Percentiles rank a stretch among this genome's conserved stretches.
Evolutionary conservation across 78 protist species (phyloP).

Genomic region (Dictyostelium brefeldianum): DNA sequence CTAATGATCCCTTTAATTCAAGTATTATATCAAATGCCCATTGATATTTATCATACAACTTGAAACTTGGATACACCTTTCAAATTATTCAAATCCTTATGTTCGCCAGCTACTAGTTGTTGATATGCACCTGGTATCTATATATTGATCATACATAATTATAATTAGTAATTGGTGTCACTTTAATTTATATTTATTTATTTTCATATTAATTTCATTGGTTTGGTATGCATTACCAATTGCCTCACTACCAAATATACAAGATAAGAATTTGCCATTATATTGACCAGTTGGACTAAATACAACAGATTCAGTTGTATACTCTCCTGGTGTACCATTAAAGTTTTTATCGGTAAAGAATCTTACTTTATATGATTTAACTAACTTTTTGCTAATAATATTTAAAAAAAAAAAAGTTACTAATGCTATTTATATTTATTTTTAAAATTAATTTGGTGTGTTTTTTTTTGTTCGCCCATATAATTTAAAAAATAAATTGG

Average conservation of each 20-base stretch:
- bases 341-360: slow-evolving; percentile 24
- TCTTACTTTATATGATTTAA: not conserved
- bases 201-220: slow-evolving; percentile 35
- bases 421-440: too few relatives aligned
- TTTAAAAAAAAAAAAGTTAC: too few relatives aligned
- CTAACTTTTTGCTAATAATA: not conserved
- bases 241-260: not conserved
- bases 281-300: not conserved
- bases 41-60: not conserved
- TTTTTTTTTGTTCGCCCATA: too few relatives aligned
- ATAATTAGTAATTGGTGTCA: too few relatives aligned
- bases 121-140: slow-evolving; percentile 27
- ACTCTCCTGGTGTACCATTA: slow-evolving; percentile 10
- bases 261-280: slow-evolving; percentile 38
- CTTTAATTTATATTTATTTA: too few relatives aligned
- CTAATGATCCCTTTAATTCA: too few relatives aligned
- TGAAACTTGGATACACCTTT: slow-evolving; percentile 52
- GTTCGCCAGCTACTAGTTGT: slow-evolving; percentile 12
- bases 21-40: slow-evolving; percentile 60
- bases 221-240: slow-evolving; percentile 19
- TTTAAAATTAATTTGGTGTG: too few relatives aligned
- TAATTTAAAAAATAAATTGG: too few relatives aligned
- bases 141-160: too few relatives aligned
- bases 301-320: not conserved
- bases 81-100: slow-evolving; percentile 22